These are phyloP conservation scores for Castanospermum australe DNA, from an alignment of 306 rosid genomes.

Conservation along the genomic window DNA sequence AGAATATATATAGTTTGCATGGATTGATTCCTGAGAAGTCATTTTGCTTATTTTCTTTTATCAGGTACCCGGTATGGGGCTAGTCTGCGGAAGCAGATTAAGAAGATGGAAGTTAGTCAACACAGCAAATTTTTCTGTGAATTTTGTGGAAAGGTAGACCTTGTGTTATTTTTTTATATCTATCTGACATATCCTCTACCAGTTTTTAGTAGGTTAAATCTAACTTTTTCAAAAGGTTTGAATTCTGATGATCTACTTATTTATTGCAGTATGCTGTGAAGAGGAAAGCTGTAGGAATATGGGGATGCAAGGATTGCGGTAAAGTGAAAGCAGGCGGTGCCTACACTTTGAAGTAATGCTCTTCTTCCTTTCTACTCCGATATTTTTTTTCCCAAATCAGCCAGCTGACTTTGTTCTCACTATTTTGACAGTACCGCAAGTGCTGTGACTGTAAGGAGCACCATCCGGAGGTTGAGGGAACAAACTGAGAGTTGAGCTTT, in stretches of 20 bases:
- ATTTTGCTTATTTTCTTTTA: not conserved
- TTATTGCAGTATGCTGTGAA: constrained; percentile 51
- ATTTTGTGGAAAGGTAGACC: constrained; percentile 79
- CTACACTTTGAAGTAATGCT: constrained; percentile 47
- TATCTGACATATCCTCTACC: not conserved
- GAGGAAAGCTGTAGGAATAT: constrained; percentile 52
- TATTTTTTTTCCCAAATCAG: not conserved
- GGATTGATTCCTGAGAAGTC: not conserved
- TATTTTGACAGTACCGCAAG: constrained; percentile 65
- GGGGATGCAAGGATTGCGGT: constrained; percentile 61
- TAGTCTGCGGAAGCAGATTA: constrained; percentile 89
- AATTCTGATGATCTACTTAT: not conserved
- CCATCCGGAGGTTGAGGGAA: constrained; percentile 58
- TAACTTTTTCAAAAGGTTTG: not conserved
- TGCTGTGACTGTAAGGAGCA: constrained; percentile 86
- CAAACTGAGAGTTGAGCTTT: constrained; percentile 46
- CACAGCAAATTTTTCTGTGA: constrained; percentile 90
- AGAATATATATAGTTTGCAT: not conserved
- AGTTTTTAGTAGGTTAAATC: not conserved
- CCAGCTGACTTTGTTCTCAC: not conserved
- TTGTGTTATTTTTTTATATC: not conserved
- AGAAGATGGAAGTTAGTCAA: constrained; percentile 95
- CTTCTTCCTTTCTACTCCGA: not conserved
- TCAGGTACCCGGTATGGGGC: constrained; percentile 92
- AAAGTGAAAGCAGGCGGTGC: constrained; percentile 58